Conservation (phyloP, 1,139 yeast species). For the Meyerozyma smithsonii region DNA sequence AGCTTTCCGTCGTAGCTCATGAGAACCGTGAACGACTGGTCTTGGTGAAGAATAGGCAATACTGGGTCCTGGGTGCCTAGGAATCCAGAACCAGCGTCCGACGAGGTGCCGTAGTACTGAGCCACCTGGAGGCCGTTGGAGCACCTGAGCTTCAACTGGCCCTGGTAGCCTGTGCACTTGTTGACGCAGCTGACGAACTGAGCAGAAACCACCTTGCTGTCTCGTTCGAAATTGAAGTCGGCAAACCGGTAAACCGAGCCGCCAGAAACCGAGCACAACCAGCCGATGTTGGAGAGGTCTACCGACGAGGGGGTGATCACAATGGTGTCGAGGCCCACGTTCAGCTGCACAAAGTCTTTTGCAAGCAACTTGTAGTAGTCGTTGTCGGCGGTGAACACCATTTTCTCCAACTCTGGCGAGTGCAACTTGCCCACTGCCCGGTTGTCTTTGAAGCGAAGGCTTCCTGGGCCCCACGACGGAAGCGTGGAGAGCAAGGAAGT, state of each 20-base stretch:
- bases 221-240: constrained; percentile 64
- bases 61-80: constrained; percentile 52
- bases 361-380: constrained; percentile 62
- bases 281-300: constrained; percentile 72
- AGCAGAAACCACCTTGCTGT: constrained; percentile 61
- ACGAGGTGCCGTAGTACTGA: constrained; percentile 62
- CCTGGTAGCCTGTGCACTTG: constrained; percentile 65
- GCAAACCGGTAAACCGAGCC: constrained; percentile 67
- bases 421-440: constrained; percentile 31
- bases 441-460: constrained; percentile 52
- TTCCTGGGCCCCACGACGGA: constrained; percentile 86
- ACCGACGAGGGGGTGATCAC: constrained; percentile 62
- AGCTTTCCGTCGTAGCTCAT: constrained; percentile 77
- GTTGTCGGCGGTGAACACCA: constrained; percentile 52
- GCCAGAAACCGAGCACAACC: constrained; percentile 65
- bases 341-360: constrained; percentile 49
- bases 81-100: constrained; percentile 22
- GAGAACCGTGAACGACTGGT: constrained; percentile 67
- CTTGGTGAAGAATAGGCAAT: constrained; percentile 62
- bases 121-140: constrained; percentile 84
- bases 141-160: constrained; percentile 78
- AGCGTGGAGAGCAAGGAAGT: constrained; percentile 61
- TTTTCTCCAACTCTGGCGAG: constrained; percentile 52
- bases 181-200: constrained; percentile 50
- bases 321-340: constrained; percentile 75